Evolutionary conservation across 78 protist genomes (phyloP).

Genomic region (Diacronema lutheri): DNA sequence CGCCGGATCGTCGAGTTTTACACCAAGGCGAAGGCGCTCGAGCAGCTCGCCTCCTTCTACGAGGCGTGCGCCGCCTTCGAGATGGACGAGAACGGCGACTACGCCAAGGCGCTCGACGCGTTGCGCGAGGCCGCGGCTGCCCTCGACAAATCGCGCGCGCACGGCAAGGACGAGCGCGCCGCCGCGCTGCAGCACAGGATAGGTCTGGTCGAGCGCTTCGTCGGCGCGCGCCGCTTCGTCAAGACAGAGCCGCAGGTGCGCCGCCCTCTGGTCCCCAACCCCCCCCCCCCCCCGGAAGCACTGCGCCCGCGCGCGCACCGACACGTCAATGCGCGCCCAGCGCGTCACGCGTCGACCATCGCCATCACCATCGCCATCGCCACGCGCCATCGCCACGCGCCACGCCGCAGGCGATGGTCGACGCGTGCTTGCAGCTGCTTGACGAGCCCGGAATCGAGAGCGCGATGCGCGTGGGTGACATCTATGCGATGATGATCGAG

Average conservation of each 20-base stretch:
- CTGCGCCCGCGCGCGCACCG: neutral
- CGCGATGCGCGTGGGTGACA: conserved; percentile 64
- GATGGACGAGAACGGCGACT: conserved; percentile 81
- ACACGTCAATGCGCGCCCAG: too few relatives aligned
- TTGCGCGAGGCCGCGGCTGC: conserved; percentile 47
- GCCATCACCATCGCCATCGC: neutral
- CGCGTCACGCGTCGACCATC: neutral
- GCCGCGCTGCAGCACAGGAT: conserved; percentile 12
- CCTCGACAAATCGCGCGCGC: neutral
- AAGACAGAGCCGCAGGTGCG: neutral
- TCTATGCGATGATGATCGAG: conserved; percentile 61
- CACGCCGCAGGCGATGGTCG: too few relatives aligned
- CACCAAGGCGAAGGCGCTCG: conserved; percentile 67
- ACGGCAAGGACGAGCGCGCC: neutral
- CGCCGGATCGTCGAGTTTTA: conserved; percentile 71
- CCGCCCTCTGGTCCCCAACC: too few relatives aligned
- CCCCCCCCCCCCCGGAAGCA: neutral
- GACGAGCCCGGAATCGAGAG: conserved; percentile 14
- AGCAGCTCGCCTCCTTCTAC: conserved; percentile 66
- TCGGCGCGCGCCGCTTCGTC: neutral
- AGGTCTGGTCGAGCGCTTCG: conserved; percentile 34
- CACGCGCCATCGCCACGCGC: neutral
- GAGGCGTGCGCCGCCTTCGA: conserved; percentile 72
- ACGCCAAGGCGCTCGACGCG: conserved; percentile 70
- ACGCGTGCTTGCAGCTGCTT: conserved; percentile 14